Evolutionary conservation across 768 basidiomycete species (phyloP).

Genomic region (Galerina marginata): DNA sequence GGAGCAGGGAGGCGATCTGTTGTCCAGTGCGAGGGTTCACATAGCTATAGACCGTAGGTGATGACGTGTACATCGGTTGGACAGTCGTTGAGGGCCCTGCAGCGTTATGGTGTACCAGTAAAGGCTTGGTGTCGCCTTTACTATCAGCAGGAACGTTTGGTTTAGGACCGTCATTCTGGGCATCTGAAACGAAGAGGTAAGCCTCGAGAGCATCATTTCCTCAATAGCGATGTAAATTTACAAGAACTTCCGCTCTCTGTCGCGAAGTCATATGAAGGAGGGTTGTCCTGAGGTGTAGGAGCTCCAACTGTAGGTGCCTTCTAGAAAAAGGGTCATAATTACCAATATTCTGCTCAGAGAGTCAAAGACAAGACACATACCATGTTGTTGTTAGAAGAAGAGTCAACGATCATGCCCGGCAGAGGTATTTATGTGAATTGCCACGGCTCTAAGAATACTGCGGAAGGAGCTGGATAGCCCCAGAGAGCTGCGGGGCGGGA

Average conservation of each 20-base stretch:
- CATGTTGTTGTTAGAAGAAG: slow-evolving; percentile 27
- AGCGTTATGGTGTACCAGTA: slow-evolving; percentile 13
- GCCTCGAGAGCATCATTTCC: not conserved
- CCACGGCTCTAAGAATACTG: not conserved
- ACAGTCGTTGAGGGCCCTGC: slow-evolving; percentile 29
- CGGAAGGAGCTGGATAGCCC: slow-evolving; percentile 3
- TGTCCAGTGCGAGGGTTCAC: slow-evolving; percentile 65
- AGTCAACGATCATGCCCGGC: slow-evolving; percentile 33
- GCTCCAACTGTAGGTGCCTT: slow-evolving; percentile 18
- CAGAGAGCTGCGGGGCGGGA: slow-evolving; percentile 14
- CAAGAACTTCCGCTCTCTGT: slow-evolving; percentile 33
- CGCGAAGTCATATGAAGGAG: slow-evolving; percentile 55
- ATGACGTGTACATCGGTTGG: slow-evolving; percentile 37
- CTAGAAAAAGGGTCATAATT: not conserved
- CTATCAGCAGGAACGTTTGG: not conserved
- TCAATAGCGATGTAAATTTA: slow-evolving; percentile 21
- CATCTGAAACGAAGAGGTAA: not conserved
- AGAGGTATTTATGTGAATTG: slow-evolving; percentile 8
- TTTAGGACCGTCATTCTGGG: slow-evolving; percentile 7
- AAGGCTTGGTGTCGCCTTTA: slow-evolving; percentile 9
- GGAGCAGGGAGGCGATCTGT: slow-evolving; percentile 63
- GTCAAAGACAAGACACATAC: slow-evolving; percentile 11
- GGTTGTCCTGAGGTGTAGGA: slow-evolving; percentile 38
- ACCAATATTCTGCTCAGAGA: not conserved
- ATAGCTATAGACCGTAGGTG: slow-evolving; percentile 71